phyloP scores from a whole-genome alignment of 1,284 basidiomycete species.

The Ceratobasidium sp. region DNA sequence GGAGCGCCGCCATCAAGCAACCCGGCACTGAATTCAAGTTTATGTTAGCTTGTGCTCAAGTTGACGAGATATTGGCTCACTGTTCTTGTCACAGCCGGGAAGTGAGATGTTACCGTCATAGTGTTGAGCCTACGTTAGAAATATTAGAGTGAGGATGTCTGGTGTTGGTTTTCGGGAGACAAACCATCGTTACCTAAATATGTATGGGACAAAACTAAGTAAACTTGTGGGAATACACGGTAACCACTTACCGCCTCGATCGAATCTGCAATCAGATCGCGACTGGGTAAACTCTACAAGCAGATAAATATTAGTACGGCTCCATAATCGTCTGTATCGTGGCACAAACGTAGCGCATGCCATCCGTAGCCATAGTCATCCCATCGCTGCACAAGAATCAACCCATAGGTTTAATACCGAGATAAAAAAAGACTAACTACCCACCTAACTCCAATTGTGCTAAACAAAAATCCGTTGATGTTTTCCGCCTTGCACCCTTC shows the following conservation, averaged over 20 bases:
- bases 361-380: slow-evolving; percentile 87
- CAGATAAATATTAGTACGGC: neutral
- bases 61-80: slow-evolving; percentile 47
- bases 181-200: slow-evolving; percentile 79
- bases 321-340: neutral
- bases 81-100: slow-evolving; percentile 91
- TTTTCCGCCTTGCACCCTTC: slow-evolving; percentile 81
- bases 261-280: slow-evolving; percentile 92
- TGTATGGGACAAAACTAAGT: neutral
- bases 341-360: slow-evolving; percentile 59
- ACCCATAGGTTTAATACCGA: neutral
- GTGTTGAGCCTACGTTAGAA: slow-evolving; percentile 74
- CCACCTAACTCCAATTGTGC: slow-evolving; percentile 83
- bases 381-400: slow-evolving; percentile 68
- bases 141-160: neutral
- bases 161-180: slow-evolving; percentile 46
- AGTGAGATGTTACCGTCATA: slow-evolving; percentile 87
- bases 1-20: slow-evolving; percentile 84
- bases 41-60: neutral
- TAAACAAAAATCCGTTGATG: slow-evolving; percentile 82
- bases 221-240: slow-evolving; percentile 21
- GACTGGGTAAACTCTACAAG: slow-evolving; percentile 82
- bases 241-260: slow-evolving; percentile 78
- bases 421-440: slow-evolving; percentile 13
- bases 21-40: slow-evolving; percentile 73